A percentile compares a stretch with the other conserved stretches of the same genome.
phyloP scores from a whole-genome alignment of 2,329 filamentous ascomycete genomes.

The Zopfia rhizophila region DNA sequence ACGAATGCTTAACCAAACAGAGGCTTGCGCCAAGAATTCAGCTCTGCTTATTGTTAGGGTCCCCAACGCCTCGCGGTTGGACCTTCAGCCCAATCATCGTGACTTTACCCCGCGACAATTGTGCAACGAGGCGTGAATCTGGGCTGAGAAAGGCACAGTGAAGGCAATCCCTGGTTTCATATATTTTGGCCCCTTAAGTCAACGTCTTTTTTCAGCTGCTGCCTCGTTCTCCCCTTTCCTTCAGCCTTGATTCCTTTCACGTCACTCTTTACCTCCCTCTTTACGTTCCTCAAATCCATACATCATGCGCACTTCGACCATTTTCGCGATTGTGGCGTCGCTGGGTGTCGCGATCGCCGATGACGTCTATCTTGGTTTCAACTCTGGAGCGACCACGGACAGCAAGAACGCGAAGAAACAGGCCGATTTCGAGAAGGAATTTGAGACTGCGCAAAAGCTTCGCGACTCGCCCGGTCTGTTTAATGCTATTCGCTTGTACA shows the following conservation, averaged over 20 bases:
- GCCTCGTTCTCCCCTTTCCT: neutral
- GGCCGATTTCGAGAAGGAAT: slow-evolving; percentile 75
- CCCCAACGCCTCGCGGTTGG: slow-evolving; percentile 1
- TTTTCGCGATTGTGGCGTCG: slow-evolving; percentile 35
- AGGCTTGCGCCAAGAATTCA: slow-evolving; percentile 3
- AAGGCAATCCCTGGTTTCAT: no score
- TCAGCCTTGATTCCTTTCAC: neutral
- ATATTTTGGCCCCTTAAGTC: neutral
- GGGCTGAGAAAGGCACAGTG: no score
- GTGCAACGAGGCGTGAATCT: no score
- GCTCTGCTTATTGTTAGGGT: neutral
- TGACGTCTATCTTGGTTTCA: slow-evolving; percentile 43
- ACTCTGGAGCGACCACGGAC: slow-evolving; percentile 44
- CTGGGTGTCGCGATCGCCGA: slow-evolving; percentile 34
- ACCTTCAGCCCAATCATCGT: neutral
- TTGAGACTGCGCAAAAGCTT: slow-evolving; percentile 71
- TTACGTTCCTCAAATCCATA: no score
- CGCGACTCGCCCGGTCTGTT: slow-evolving; percentile 71
- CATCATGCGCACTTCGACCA: slow-evolving; percentile 35
- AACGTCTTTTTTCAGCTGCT: neutral
- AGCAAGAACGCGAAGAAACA: slow-evolving; percentile 65
- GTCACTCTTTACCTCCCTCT: slow-evolving; percentile 5
- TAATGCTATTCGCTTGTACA: slow-evolving; percentile 76
- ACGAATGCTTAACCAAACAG: slow-evolving; percentile 2
- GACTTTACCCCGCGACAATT: neutral